A percentile compares a stretch with the other conserved stretches of the same genome.
Conservation (phyloP, 2,329 filamentous ascomycete genomes). For the Penicillium sp. region DNA sequence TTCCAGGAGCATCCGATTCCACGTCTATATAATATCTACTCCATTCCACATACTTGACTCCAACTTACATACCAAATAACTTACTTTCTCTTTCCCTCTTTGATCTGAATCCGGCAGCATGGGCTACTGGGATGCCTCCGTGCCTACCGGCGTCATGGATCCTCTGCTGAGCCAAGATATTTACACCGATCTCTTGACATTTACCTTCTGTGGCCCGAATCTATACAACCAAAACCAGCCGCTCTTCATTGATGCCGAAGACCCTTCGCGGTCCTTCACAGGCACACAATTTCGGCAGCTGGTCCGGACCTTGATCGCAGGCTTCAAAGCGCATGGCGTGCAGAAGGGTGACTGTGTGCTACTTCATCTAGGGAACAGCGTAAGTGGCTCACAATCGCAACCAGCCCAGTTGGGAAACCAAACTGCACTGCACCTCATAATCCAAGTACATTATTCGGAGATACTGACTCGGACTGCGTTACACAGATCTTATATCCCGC, state of each 20-base stretch:
- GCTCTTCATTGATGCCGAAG: slow-evolving; percentile 45
- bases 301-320: slow-evolving; percentile 43
- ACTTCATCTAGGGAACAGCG: slow-evolving; percentile 45
- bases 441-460: background rate
- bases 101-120: slow-evolving; percentile 4
- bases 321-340: slow-evolving; percentile 40
- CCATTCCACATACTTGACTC: background rate
- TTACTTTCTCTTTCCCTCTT: background rate
- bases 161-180: slow-evolving; percentile 17
- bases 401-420: background rate
- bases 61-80: background rate
- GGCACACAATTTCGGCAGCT: slow-evolving; percentile 35
- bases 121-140: slow-evolving; percentile 14
- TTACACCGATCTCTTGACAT: slow-evolving; percentile 45
- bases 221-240: slow-evolving; percentile 39
- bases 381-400: slow-evolving; percentile 25
- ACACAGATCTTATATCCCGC: slow-evolving; percentile 41
- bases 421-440: background rate
- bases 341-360: slow-evolving; percentile 45
- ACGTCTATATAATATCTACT: background rate
- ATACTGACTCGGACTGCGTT: slow-evolving; percentile 15
- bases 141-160: slow-evolving; percentile 6
- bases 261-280: slow-evolving; percentile 39
- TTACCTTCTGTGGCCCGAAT: slow-evolving; percentile 39
- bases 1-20: background rate